Base-by-base conservation (phyloP, 108 stramenopile genomes). In the Nannochloropsis salina region DNA sequence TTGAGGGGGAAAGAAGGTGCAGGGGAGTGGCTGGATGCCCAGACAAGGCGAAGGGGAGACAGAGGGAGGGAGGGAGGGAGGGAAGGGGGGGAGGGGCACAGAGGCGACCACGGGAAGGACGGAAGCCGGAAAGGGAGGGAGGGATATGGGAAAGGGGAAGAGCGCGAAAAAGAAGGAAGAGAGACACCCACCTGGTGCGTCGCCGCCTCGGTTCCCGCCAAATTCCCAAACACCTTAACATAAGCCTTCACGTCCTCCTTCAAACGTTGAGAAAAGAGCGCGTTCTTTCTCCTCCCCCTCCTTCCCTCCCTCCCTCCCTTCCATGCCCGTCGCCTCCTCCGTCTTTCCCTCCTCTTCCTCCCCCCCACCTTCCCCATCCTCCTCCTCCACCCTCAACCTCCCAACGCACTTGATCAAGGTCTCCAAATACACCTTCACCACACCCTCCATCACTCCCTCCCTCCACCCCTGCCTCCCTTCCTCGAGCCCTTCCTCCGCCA, bases 401-500 rank as follows among this genome's bases (percentile, higher is more conserved):
- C 47, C 47, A 11, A 9, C 47, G 10, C 12, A 9, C 47, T 51
- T 51, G 10, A 9, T 51, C 47, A 9, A 9, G 18, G 83, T 40
- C 80, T 45, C 86, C 43, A 83, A 89, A 42, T 82, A 6, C 21
- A 51, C 47, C 9, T 51, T 12, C 42, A 42, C 45, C 12, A 86
- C 80, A 18, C 22, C 42, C 41, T 61, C 18, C 45, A 9, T 61
- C 41, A 3, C 79, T 22, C 20, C 80, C 81, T 51, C 47, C 47
- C 47, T 51, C 47, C 47, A 9, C 12, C 47, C 47, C 12, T 51
- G 10, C 47, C 47, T 51, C 47, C 47, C 47, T 51, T 12, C 47
- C 47, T 51, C 47, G 95, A 98, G 86, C 87, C 88, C 47, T 98
- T 91, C 86, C 95, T 94, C 11, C 90, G 90, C 45, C 82, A 89